These are phyloP conservation scores for Narthecium ossifragum DNA, from an alignment of 106 monocot genomes.

Conservation along the genomic window DNA sequence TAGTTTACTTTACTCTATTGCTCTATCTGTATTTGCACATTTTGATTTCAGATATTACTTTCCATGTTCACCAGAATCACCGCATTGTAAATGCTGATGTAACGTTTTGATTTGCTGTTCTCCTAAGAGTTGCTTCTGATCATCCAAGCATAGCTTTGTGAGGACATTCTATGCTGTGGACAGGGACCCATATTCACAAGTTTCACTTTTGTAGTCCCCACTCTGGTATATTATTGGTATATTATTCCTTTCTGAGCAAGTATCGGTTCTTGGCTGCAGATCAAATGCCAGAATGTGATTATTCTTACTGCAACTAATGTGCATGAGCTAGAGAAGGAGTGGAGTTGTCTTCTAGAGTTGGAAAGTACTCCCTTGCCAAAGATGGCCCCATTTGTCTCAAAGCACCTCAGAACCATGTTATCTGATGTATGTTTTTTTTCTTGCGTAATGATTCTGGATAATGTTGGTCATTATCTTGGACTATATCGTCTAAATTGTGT, in stretches of 20 bases:
- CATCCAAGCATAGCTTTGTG: not conserved
- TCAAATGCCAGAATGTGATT: slow-evolving; percentile 66
- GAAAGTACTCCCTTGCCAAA: slow-evolving; percentile 22
- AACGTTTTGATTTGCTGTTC: not conserved
- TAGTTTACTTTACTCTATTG: no score
- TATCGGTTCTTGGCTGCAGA: slow-evolving; percentile 28
- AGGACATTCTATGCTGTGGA: no score
- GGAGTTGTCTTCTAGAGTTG: slow-evolving; percentile 52
- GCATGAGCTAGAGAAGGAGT: slow-evolving; percentile 48
- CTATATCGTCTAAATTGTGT: not conserved
- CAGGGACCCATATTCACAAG: not conserved
- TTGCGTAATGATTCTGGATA: not conserved
- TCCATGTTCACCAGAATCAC: no score
- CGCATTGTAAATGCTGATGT: not conserved
- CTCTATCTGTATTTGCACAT: no score
- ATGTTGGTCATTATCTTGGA: no score
- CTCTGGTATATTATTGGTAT: not conserved
- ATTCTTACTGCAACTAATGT: slow-evolving; percentile 59
- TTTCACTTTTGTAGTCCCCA: not conserved
- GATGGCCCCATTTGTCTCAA: slow-evolving; percentile 40
- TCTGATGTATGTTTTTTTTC: slow-evolving; percentile 34
- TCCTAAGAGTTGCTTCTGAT: not conserved
- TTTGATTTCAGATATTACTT: no score
- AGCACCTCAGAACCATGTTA: slow-evolving; percentile 44
- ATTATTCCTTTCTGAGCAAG: not conserved